Percentiles rank a stretch among this genome's conserved stretches.
These are phyloP conservation scores for Cymbidium sinense DNA, from an alignment of 106 monocot genomes.

Conservation along the genomic window DNA sequence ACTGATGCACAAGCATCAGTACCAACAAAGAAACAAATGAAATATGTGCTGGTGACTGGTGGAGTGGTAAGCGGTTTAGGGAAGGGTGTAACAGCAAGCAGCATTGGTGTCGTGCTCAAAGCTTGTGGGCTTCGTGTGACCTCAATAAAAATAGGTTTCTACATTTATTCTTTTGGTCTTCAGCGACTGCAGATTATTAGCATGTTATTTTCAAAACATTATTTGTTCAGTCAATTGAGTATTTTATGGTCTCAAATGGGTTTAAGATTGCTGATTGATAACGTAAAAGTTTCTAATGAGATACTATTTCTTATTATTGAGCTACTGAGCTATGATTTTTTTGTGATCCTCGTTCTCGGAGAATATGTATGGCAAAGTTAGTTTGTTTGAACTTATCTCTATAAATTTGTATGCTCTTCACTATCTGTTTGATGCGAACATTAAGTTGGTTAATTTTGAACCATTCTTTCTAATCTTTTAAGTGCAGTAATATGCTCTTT, in stretches of 20 bases:
- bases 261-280: not conserved
- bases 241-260: not conserved
- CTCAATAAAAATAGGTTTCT: constrained; percentile 53
- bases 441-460: too few relatives aligned
- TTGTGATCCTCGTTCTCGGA: not conserved
- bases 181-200: too few relatives aligned
- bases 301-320: not conserved
- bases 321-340: not conserved
- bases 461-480: too few relatives aligned
- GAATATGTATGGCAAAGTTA: not conserved
- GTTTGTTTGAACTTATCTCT: not conserved
- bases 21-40: constrained; percentile 23
- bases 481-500: too few relatives aligned
- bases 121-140: constrained; percentile 57
- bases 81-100: constrained; percentile 62
- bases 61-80: constrained; percentile 62
- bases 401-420: not conserved
- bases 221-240: not conserved
- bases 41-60: constrained; percentile 58
- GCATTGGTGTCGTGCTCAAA: constrained; percentile 54
- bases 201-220: not conserved
- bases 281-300: not conserved
- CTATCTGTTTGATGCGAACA: not conserved
- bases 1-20: not conserved
- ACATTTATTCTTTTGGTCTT: too few relatives aligned